Evolutionary conservation across 768 basidiomycete genomes (phyloP).

Genomic region (Lactifluus hygrophoroides): DNA sequence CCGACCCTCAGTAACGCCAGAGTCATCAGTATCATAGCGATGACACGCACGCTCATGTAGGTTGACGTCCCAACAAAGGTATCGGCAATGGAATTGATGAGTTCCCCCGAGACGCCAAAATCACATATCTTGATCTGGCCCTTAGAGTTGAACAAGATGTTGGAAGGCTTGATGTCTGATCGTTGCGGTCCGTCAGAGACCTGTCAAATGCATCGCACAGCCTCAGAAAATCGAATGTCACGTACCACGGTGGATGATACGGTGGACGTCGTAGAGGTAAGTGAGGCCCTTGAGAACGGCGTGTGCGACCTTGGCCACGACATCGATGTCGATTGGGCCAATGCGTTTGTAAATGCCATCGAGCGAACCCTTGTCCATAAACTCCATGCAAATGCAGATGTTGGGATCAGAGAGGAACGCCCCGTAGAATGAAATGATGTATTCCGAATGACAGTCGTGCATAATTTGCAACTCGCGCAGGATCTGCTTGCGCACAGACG

Average conservation of each 20-base stretch:
- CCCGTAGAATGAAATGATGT: conserved; percentile 96
- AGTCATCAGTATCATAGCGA: conserved; percentile 6
- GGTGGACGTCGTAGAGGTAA: conserved; percentile 94
- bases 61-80: conserved; percentile 99
- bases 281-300: conserved; percentile 93
- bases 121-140: conserved; percentile 99
- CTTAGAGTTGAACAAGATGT: conserved; percentile 88
- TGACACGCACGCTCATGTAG: conserved; percentile 88
- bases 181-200: background rate
- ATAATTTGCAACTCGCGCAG: conserved; percentile 97
- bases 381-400: conserved; percentile 99
- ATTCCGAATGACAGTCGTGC: conserved; percentile 90
- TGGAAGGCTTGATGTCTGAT: conserved; percentile 97
- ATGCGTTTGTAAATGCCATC: conserved; percentile 96
- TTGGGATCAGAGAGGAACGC: conserved; percentile 96
- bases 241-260: conserved; percentile 97
- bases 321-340: conserved; percentile 85
- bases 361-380: conserved; percentile 86
- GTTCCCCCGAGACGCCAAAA: conserved; percentile 96
- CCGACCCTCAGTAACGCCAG: conserved; percentile 14
- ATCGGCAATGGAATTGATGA: conserved; percentile 98
- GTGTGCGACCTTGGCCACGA: conserved; percentile 90
- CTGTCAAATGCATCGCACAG: background rate
- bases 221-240: conserved; percentile 6
- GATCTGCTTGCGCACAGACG: conserved; percentile 94